Evolutionary conservation across 2,329 filamentous ascomycete species (phyloP).

Genomic region (Acarospora socialis): DNA sequence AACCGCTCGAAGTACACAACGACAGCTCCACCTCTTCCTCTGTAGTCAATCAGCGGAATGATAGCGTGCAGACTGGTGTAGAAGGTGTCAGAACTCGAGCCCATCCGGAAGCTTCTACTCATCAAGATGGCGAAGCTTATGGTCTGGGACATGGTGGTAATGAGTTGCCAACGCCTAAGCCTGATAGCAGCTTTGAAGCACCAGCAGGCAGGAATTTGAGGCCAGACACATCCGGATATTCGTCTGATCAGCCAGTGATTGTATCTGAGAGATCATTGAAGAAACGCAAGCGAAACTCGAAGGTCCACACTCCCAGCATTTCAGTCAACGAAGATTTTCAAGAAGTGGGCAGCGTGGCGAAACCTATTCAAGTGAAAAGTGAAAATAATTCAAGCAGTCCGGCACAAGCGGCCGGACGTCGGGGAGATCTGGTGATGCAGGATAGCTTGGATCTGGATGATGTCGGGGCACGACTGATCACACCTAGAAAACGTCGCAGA

Average conservation of each 20-base stretch:
- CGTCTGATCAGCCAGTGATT: slow-evolving; percentile 8
- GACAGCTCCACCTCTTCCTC: no score
- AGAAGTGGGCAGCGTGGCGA: slow-evolving; percentile 5
- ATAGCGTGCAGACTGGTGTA: no score
- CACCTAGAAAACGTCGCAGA: slow-evolving; percentile 34
- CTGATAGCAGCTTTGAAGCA: not conserved
- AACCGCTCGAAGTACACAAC: no score
- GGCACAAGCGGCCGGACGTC: slow-evolving; percentile 9
- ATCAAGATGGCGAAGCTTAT: not conserved
- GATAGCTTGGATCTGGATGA: slow-evolving; percentile 50
- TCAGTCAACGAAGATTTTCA: not conserved
- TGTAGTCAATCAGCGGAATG: no score
- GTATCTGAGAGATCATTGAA: slow-evolving; percentile 12
- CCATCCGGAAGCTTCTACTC: no score
- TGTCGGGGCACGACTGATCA: slow-evolving; percentile 22
- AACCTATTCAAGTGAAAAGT: slow-evolving; percentile 21
- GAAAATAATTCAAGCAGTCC: slow-evolving; percentile 24
- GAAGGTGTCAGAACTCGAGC: no score
- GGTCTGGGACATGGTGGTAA: not conserved
- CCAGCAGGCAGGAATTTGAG: not conserved
- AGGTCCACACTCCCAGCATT: not conserved
- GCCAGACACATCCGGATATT: no score
- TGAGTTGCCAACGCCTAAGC: not conserved
- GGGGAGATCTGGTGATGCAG: slow-evolving; percentile 21
- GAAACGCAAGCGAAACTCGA: no score